phyloP scores from a whole-genome alignment of 306 rosid species.

The Trifolium fragiferum region DNA sequence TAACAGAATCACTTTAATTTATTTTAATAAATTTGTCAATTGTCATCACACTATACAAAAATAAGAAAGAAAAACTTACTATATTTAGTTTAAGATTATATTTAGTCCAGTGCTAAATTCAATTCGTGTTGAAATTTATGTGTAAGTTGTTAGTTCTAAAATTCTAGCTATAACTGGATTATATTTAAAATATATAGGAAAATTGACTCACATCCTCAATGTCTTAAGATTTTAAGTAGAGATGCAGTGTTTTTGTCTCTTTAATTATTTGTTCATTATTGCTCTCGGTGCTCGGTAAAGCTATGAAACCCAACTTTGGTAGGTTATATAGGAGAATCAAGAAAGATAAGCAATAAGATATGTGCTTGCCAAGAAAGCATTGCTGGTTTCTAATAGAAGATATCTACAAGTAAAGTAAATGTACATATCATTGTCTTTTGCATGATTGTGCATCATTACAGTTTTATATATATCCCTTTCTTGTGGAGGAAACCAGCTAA shows the following conservation, averaged over 20 bases:
- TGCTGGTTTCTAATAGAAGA: constrained; percentile 35
- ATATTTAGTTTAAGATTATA: too few relatives aligned
- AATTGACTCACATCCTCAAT: neutral
- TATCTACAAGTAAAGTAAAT: constrained; percentile 28
- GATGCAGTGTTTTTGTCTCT: neutral
- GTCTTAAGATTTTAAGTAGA: neutral
- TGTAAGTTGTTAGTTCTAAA: neutral
- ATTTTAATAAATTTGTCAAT: neutral
- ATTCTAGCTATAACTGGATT: neutral
- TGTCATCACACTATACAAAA: neutral
- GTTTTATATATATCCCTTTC: constrained; percentile 59
- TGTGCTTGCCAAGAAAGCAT: constrained; percentile 10
- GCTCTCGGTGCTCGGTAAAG: constrained; percentile 6
- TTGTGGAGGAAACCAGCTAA: constrained; percentile 67
- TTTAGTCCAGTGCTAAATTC: neutral
- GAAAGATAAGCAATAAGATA: constrained; percentile 35
- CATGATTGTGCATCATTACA: constrained; percentile 45
- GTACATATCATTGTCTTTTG: constrained; percentile 23
- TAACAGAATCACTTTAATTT: neutral
- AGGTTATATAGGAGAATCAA: constrained; percentile 30
- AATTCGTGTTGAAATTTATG: neutral
- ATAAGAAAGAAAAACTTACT: too few relatives aligned
- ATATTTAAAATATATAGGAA: neutral
- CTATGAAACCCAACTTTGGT: constrained; percentile 29
- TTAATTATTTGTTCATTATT: neutral